phyloP scores from a whole-genome alignment of 2,329 filamentous ascomycete genomes.

The Alternaria postmessia region DNA sequence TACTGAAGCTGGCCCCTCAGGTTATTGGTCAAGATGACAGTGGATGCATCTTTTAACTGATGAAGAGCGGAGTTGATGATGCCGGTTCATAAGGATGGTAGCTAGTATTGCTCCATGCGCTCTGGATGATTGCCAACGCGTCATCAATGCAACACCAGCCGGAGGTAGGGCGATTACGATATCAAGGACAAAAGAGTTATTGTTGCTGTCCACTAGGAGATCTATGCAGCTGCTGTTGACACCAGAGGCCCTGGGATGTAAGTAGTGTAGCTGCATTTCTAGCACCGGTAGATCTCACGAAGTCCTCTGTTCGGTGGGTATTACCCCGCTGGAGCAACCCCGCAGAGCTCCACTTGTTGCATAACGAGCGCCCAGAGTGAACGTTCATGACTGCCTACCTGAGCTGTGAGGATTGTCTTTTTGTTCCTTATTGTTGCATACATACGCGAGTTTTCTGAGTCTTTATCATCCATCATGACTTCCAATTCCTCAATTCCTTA shows the following conservation, averaged over 20 bases:
- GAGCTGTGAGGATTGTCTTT: background rate
- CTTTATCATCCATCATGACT: slow-evolving; percentile 7
- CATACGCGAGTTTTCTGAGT: background rate
- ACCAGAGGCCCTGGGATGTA: background rate
- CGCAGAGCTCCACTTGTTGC: background rate
- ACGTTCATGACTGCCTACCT: background rate
- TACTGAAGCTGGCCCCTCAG: too few species aligned
- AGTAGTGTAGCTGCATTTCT: slow-evolving; percentile 4
- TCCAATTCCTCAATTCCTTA: slow-evolving; percentile 25
- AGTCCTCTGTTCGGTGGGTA: slow-evolving; percentile 1
- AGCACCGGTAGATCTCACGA: slow-evolving; percentile 13
- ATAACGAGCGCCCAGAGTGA: background rate
- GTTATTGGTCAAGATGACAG: too few species aligned
- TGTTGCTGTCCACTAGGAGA: too few species aligned
- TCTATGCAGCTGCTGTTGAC: background rate
- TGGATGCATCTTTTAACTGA: too few species aligned
- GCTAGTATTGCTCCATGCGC: background rate
- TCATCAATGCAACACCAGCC: background rate
- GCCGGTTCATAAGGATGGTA: too few species aligned
- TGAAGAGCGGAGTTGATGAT: too few species aligned
- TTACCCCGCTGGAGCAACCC: slow-evolving; percentile 10
- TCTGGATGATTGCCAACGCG: background rate
- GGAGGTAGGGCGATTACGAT: too few species aligned
- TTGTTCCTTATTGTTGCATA: background rate
- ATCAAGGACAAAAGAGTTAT: too few species aligned